Base-by-base conservation (phyloP, 768 basidiomycete genomes). In the Glaciozyma martinii region DNA sequence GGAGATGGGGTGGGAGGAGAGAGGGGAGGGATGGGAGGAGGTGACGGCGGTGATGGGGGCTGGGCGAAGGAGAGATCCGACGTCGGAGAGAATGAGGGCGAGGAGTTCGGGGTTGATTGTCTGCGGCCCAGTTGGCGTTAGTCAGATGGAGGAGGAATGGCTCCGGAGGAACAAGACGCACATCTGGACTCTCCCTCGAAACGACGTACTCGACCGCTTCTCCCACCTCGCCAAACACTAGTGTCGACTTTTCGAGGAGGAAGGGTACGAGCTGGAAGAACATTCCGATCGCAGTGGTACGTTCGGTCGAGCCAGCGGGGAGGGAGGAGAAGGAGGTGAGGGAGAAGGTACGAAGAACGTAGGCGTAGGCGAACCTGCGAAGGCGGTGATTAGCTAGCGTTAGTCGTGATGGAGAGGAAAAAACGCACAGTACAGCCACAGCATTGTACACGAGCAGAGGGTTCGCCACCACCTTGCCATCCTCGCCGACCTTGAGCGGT, bases 281-380 rank as follows among this genome's bases (percentile, higher is more conserved):
- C 19, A 67, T 49, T 18, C 55, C 56, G 40, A 65, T 56, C 9
- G 59, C 52, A 7, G 66, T 56, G 5, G 27, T 46, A 4, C 68
- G 62, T 44, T 70, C 68, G 6, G 63, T 59, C n/a, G 68, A 70
- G 6, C 21, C 5, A 4, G 37, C 8, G 0, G 57, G 33, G 1
- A 70, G 56, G 0, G 65, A 47, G 9, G 65, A n/a, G 60, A 70
- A 64, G 4, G 68, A 66, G 1, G 60, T 13, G 32, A 70, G 60
- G 15, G 68, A 53, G 54, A 66, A 70, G 2, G 66, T 67, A 30
- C 70, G 63, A 5, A 71, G 56, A 1, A 62, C 67, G 56, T 63
- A 71, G 33, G 66, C 55, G 49, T 71, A 71, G 25, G 66, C 70
- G 54, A 71, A 62, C 1, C 70, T 71, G 61, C 33, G 19, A n/a